Percentiles rank a stretch among this genome's conserved stretches.
phyloP scores from a whole-genome alignment of 441 rosid genomes.

The Mallotus japonicus region DNA sequence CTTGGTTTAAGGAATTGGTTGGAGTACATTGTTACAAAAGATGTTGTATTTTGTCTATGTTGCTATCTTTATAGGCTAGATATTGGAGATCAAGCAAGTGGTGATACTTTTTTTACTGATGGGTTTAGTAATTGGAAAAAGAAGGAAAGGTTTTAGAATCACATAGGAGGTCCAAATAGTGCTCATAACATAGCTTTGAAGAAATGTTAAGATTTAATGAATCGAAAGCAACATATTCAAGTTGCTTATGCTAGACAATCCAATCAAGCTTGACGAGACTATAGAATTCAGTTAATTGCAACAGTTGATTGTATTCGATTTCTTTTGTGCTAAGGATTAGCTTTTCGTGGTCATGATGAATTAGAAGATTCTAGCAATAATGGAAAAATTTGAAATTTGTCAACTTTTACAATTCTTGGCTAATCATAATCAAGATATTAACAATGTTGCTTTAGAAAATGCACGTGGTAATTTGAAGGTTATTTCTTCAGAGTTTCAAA shows the following conservation, averaged over 20 bases:
- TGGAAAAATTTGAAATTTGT: no score
- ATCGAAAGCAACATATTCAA: background rate
- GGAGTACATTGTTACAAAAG: slow-evolving; percentile 8
- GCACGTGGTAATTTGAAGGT: no score
- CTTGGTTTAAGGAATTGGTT: background rate
- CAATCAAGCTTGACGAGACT: no score
- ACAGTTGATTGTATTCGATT: no score
- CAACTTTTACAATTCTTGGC: no score
- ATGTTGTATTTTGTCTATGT: slow-evolving; percentile 8
- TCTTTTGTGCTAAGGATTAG: background rate
- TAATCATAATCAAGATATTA: no score
- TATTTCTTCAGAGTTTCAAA: background rate
- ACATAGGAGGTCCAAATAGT: background rate
- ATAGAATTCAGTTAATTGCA: no score
- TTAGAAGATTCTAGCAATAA: no score
- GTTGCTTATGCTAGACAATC: no score
- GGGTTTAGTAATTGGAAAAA: background rate
- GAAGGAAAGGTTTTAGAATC: background rate
- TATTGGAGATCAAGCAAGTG: background rate
- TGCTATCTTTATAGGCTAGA: no score
- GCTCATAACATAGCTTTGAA: background rate
- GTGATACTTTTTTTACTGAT: background rate
- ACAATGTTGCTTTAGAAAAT: no score
- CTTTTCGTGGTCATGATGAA: no score
- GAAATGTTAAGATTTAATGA: background rate